Percentiles rank a stretch among this genome's conserved stretches.
phyloP scores from a whole-genome alignment of 768 basidiomycete species.

The Tulasnella sp. region DNA sequence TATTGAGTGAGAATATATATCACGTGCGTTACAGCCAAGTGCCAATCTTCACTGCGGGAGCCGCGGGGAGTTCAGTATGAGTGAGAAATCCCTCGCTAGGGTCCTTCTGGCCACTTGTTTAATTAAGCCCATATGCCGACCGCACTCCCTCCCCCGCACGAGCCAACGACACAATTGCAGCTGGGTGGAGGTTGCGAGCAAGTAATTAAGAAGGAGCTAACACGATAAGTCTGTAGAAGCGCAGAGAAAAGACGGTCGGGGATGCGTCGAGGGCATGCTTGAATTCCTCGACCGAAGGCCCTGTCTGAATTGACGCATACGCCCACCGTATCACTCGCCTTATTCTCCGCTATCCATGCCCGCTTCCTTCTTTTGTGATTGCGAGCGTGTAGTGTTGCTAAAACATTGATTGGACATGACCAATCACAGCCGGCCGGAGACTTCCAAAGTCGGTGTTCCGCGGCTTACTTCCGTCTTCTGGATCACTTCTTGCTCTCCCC shows the following conservation, averaged over 20 bases:
- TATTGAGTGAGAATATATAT: too few species aligned
- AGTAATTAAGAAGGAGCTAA: not conserved
- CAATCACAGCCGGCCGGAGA: not conserved
- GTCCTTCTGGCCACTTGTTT: not conserved
- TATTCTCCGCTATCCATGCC: too few species aligned
- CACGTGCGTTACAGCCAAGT: too few species aligned
- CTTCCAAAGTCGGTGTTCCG: too few species aligned
- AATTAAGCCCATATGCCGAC: not conserved
- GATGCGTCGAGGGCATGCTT: not conserved
- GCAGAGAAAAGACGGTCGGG: not conserved
- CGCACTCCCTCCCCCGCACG: not conserved
- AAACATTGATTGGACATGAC: too few species aligned
- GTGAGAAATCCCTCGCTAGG: not conserved
- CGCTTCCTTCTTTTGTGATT: too few species aligned
- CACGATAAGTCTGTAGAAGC: constrained; percentile 1
- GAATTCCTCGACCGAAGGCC: not conserved
- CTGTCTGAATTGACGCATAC: not conserved
- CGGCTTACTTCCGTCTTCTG: not conserved
- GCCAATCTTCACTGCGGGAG: too few species aligned
- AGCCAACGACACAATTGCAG: not conserved
- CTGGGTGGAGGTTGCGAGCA: not conserved
- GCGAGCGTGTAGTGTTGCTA: too few species aligned
- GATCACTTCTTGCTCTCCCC: not conserved
- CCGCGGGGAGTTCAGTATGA: too few species aligned
- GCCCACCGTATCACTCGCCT: too few species aligned